Evolutionary conservation across 148 eudicot species (phyloP), one percentile per base, ranked within the genome.

Genomic region (Heliosperma pusillum): DNA sequence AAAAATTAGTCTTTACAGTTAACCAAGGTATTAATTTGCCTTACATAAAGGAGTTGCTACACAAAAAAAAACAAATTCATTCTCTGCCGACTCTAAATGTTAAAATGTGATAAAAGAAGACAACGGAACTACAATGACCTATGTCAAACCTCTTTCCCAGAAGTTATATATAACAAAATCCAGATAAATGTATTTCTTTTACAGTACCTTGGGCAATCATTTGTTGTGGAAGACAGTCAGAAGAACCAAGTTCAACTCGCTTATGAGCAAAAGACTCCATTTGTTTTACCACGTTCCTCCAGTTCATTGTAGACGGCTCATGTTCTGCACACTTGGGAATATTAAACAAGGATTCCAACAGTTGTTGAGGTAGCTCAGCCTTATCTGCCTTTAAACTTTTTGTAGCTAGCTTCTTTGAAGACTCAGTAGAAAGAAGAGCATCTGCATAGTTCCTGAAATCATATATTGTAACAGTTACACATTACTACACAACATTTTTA

Each of bases 241-340:
- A 72, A 75, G 88, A 73, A 66, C 69, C 79, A 73, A 74, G 68
- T 73, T 75, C 88, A 78, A 74, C 74, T 60, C 80, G 81, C 79
- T 82, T 88, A 60, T 86, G 94, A 36, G 97, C 99, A 74, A 89
- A 86, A 66, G 91, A 81, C 78, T 88, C 86, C 86, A 96, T 79
- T 83, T 92, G 87, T 83, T 88, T 96, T 52, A 85, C 97, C 15
- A 92, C 89, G 44, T 82, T 90, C 85, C 78, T 92, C 97, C 99
- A 96, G 80, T 88, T 87, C 97, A 96, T 96, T 73, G 80, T 78
- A 71, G 70, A 74, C 0, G 97, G 94, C 69, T 92, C 94, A 73
- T 74, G 87, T 82, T 88, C 84, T 33, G 95, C 83, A 80, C 80
- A 83, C 83, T 81, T 86, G 33, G 87, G 89, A 58, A 86, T 80